A percentile compares a stretch with the other conserved stretches of the same genome.
These are phyloP conservation scores for Immersiella caudata DNA, from an alignment of 495 filamentous ascomycete species.

Conservation along the genomic window DNA sequence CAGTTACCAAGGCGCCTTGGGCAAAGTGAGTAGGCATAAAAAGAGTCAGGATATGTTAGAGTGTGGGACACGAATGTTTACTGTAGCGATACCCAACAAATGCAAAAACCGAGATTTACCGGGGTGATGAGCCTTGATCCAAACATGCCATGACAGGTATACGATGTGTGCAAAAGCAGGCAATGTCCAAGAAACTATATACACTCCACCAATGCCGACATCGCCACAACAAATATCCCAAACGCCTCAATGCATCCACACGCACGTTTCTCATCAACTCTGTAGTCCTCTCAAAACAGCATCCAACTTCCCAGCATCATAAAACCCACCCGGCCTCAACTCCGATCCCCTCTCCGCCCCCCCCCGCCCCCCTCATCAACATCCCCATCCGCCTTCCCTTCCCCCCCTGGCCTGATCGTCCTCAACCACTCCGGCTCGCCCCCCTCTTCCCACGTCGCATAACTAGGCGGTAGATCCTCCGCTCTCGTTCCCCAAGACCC, in stretches of 20 bases:
- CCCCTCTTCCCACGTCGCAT: slow-evolving; percentile 23
- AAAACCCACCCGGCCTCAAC: slow-evolving; percentile 1
- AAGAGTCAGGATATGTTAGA: not conserved
- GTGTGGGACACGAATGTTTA: not conserved
- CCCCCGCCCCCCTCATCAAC: not conserved
- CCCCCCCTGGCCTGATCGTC: slow-evolving; percentile 2
- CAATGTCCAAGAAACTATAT: not conserved
- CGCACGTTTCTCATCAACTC: not conserved
- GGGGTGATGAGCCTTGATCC: not conserved
- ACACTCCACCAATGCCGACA: not conserved
- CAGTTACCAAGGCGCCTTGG: slow-evolving; percentile 39
- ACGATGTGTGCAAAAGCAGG: not conserved
- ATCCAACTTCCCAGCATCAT: slow-evolving; percentile 1
- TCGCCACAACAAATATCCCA: not conserved
- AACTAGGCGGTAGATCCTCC: slow-evolving; percentile 68
- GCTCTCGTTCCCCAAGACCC: slow-evolving; percentile 65
- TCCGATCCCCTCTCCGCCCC: not conserved
- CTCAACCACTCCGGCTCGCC: not conserved
- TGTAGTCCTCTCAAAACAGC: not conserved
- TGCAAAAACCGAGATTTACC: not conserved
- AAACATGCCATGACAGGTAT: no score
- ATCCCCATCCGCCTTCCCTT: not conserved
- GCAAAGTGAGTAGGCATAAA: slow-evolving; percentile 9
- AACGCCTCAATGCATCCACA: not conserved
- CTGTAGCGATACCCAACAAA: slow-evolving; percentile 1